A percentile compares a stretch with the other conserved stretches of the same genome.
Evolutionary conservation across 2,329 filamentous ascomycete genomes (phyloP).

Genomic region (Apiospora koreana): DNA sequence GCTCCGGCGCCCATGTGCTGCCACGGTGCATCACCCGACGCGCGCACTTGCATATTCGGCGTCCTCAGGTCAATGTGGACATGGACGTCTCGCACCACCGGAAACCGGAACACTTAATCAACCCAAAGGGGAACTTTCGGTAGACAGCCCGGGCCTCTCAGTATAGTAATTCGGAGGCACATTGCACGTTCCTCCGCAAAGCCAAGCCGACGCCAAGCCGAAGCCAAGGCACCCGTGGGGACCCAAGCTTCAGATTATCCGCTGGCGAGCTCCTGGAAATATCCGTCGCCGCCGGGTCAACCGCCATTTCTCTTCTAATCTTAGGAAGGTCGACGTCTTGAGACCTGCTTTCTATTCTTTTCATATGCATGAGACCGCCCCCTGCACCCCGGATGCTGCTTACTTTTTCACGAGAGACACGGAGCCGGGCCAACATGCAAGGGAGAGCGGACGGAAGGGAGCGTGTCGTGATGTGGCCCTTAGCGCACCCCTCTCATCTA

Average conservation of each 20-base stretch:
- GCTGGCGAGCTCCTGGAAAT: neutral
- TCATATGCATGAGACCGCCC: neutral
- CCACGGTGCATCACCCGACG: neutral
- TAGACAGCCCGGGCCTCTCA: neutral
- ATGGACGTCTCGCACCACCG: neutral
- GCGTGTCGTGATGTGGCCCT: neutral
- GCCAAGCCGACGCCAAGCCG: neutral
- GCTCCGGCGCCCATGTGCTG: neutral
- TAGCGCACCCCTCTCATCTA: conserved; percentile 3
- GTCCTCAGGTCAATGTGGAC: neutral
- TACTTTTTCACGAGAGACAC: neutral
- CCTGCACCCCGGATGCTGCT: neutral
- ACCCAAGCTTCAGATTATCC: neutral
- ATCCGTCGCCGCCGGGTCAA: neutral
- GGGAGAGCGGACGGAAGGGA: neutral
- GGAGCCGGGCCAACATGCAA: neutral
- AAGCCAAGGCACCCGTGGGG: neutral
- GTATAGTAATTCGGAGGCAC: conserved; percentile 2
- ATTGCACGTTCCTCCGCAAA: neutral
- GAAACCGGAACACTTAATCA: neutral
- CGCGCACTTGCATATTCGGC: neutral
- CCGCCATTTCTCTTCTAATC: neutral
- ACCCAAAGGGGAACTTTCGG: neutral
- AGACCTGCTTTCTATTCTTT: neutral
- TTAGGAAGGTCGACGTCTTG: neutral